Base-by-base conservation (phyloP, 1,284 basidiomycete species). In the Sanghuangporus weigelae region DNA sequence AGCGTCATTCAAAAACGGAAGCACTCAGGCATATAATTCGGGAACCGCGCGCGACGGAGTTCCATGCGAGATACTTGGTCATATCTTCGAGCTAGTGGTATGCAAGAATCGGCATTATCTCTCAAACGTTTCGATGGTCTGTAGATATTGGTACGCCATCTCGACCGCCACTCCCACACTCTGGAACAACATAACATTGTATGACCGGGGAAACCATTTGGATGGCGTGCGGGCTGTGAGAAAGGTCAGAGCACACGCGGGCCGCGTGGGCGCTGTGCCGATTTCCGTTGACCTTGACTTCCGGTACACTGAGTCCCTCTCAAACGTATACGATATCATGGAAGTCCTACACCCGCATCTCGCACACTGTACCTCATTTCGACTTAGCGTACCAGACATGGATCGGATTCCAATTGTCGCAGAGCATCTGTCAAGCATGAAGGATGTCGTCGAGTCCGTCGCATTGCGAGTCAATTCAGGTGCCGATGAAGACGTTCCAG, bases 51-150 rank as follows among this genome's bases (percentile, higher is more conserved):
- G 26, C 26, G 26, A 63, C 35, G 68, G 69, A 40, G 57, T 76
- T 7, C 75, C 75, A 2, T 65, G 73, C 1, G 75, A 76, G 60
- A 68, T 75, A 35, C 69, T 76, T 10, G 72, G 73, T 51, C 72
- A 73, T 21, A 68, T 76, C 11, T 75, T 76, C 64, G 75, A 76
- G 63, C 66, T 75, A 10, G 75, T 72, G 23, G 71, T 72, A 0
- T 66, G 75, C 60, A 71, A 73, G 36, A 56, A 67, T 59, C 55
- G 66, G 16, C 65, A 72, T 2, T 66, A 73, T 38, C 63, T 73
- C 8, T 63, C 67, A 3, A 58, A 49, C 23, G 49, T 75, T 12
- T 71, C 68, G n/a, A 69, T 75, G 23, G 74, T 75, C 12, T 74
- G 70, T 12, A 71, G 48, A 8, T 67, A 68, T 26, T 76, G 75